These are phyloP conservation scores for Fermentozyma sake DNA, from an alignment of 1,139 yeast species.

Conservation along the genomic window DNA sequence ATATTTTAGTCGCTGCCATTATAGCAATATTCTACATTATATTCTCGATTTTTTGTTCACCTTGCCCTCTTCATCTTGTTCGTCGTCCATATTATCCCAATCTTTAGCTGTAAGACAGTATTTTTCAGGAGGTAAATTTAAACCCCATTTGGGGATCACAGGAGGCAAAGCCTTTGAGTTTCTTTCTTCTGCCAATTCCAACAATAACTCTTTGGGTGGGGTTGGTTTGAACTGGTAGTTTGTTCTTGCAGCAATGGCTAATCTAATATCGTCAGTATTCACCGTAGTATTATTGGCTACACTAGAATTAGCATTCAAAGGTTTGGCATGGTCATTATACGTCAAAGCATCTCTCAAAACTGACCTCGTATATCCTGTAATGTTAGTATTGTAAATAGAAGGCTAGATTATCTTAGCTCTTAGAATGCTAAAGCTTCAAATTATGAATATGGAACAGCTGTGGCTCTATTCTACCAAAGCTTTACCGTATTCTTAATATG, in stretches of 20 bases:
- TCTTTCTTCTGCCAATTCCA: constrained; percentile 89
- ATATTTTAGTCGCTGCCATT: neutral
- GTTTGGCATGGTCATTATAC: constrained; percentile 77
- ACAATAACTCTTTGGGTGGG: constrained; percentile 85
- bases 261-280: constrained; percentile 82
- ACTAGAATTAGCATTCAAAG: constrained; percentile 28
- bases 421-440: no score
- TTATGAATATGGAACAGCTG: no score
- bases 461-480: no score
- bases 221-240: constrained; percentile 94
- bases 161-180: constrained; percentile 89
- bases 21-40: constrained; percentile 3
- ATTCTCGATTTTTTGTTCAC: constrained; percentile 5
- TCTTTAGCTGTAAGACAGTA: constrained; percentile 86
- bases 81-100: constrained; percentile 49
- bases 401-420: no score
- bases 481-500: no score
- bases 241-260: constrained; percentile 90
- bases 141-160: constrained; percentile 88
- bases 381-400: constrained; percentile 15
- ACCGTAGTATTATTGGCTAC: constrained; percentile 44
- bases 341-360: constrained; percentile 84
- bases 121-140: constrained; percentile 95
- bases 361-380: constrained; percentile 73
- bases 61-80: constrained; percentile 22